Percentiles rank a stretch among this genome's conserved stretches.
Evolutionary conservation across 371 early-diverging fungal genomes (phyloP).

Genomic region (Sporodiniella umbellata): DNA sequence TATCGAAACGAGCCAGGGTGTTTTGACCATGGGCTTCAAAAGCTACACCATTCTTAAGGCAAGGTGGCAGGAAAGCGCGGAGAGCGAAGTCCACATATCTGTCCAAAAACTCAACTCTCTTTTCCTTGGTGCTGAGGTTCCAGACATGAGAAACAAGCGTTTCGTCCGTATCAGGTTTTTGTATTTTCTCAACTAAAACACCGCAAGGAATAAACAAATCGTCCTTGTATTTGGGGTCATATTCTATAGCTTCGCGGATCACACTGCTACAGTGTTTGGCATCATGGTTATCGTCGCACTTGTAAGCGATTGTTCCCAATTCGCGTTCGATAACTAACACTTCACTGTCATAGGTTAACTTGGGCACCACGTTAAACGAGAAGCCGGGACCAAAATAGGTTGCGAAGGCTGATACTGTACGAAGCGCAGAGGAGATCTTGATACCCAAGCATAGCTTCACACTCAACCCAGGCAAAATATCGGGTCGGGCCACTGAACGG

Average conservation of each 20-base stretch:
- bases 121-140: slow-evolving; percentile 50
- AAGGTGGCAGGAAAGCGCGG: slow-evolving; percentile 63
- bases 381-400: slow-evolving; percentile 67
- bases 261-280: slow-evolving; percentile 71
- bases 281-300: slow-evolving; percentile 52
- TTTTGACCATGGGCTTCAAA: slow-evolving; percentile 79
- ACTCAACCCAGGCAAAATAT: slow-evolving; percentile 35
- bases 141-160: slow-evolving; percentile 50
- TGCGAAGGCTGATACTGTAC: slow-evolving; percentile 73
- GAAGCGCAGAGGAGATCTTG: slow-evolving; percentile 69
- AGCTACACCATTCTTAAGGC: slow-evolving; percentile 63
- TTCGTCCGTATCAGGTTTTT: slow-evolving; percentile 43
- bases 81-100: slow-evolving; percentile 50
- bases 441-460: slow-evolving; percentile 69
- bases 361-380: slow-evolving; percentile 46
- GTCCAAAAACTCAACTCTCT: slow-evolving; percentile 51
- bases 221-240: slow-evolving; percentile 40
- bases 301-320: slow-evolving; percentile 53
- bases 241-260: slow-evolving; percentile 53
- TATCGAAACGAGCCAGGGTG: slow-evolving; percentile 58
- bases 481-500: slow-evolving; percentile 58
- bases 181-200: slow-evolving; percentile 60
- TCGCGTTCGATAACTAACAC: slow-evolving; percentile 51
- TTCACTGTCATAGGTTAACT: slow-evolving; percentile 41
- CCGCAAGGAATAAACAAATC: slow-evolving; percentile 63